A percentile compares a stretch with the other conserved stretches of the same genome.
Evolutionary conservation across 768 basidiomycete species (phyloP).

Genomic region (Suillus subalutaceus): DNA sequence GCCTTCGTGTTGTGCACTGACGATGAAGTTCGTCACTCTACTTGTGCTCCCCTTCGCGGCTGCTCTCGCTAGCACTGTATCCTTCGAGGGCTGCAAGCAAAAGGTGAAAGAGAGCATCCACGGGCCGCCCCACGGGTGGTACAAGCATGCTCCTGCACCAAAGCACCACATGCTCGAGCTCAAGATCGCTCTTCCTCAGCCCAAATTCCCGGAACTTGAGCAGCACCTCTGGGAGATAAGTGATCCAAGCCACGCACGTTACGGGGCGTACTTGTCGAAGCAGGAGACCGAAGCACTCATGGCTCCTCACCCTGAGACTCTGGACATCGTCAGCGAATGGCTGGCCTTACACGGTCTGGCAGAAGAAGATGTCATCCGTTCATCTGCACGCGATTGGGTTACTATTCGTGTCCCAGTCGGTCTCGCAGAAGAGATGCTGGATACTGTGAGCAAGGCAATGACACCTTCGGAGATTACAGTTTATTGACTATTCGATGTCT

Average conservation of each 20-base stretch:
- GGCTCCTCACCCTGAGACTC: slow-evolving; percentile 55
- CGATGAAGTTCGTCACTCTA: neutral
- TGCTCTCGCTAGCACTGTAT: slow-evolving; percentile 16
- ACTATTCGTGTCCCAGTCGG: slow-evolving; percentile 58
- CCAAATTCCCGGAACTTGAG: slow-evolving; percentile 52
- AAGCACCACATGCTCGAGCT: slow-evolving; percentile 51
- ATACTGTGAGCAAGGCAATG: slow-evolving; percentile 50
- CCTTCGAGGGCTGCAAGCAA: slow-evolving; percentile 17
- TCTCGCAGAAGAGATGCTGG: slow-evolving; percentile 70
- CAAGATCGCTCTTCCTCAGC: slow-evolving; percentile 60
- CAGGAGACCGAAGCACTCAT: slow-evolving; percentile 66
- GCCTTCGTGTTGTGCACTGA: neutral
- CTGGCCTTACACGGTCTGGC: slow-evolving; percentile 55
- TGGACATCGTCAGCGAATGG: slow-evolving; percentile 64
- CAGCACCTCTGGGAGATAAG: slow-evolving; percentile 59
- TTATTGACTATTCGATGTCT: neutral
- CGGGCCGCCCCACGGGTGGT: slow-evolving; percentile 53
- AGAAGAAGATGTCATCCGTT: slow-evolving; percentile 50
- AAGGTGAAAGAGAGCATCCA: slow-evolving; percentile 53
- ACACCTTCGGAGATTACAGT: neutral
- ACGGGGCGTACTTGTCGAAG: slow-evolving; percentile 62
- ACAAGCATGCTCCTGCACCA: slow-evolving; percentile 43
- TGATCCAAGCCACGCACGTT: slow-evolving; percentile 55
- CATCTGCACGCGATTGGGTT: slow-evolving; percentile 73
- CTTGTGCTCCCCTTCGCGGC: slow-evolving; percentile 11